Base-by-base conservation (phyloP, 148 eudicot species). In the Camellia sinensis region DNA sequence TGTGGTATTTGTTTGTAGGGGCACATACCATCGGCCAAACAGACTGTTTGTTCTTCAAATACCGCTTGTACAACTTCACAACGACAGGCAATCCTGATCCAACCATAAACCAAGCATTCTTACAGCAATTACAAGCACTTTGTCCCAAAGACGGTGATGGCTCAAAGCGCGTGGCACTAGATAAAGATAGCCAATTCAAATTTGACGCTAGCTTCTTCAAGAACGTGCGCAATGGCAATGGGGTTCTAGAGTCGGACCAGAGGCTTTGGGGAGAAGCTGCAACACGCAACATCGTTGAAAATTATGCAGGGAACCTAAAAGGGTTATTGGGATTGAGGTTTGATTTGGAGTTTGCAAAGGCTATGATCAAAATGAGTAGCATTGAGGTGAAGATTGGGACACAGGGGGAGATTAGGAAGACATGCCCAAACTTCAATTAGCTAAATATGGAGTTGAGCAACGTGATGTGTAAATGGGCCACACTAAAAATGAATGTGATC, bases 31-130 rank as follows among this genome's bases (percentile, higher is more conserved):
- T 93, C 19, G 94, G 97, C 11, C 90, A 88, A 82, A 85, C 94
- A 56, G 90, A 87, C 50, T 92, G 97, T 78, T 72, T 84, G 73
- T 89, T 89, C 90, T 87, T 92, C 79, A 80, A 86, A 63, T 89
- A 91, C 79, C 89, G 92, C 45, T 88, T 92, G n/a, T 92, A 91
- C 90, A 92, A 92, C 86, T 92, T 79, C 94, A 91, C 94, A 66
- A 57, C 89, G 62, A 89, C 92, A 4, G 97, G 97, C 17, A 89
- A 85, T 73, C 75, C 97, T 2, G 97, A 92, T 77, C 97, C 97
- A 6, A 85, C 91, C 76, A 77, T 92, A 59, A 88, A 72, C 82
- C 91, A 72, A 67, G 79, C 89, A 52, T 84, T 79, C 77, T 54
- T 93, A 68, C 46, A 84, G 1, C 88, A 89, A 70, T 59, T 93